Conservation (phyloP, 1,284 basidiomycete genomes). For the Naganishia albida region DNA sequence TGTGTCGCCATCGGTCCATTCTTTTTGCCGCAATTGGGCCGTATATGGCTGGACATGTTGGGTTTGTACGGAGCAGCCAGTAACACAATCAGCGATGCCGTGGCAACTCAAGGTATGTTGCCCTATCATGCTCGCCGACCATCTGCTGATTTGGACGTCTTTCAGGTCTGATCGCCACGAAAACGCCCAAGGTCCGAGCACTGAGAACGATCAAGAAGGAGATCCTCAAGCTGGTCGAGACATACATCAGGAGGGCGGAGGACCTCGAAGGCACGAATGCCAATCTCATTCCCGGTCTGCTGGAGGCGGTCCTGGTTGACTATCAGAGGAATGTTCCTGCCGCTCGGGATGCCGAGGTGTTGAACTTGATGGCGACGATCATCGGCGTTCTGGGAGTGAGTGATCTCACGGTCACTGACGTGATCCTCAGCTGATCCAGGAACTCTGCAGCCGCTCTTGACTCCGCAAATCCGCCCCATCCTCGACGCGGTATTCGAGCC, state of each 20-base stretch:
- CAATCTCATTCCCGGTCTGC: slow-evolving; percentile 90
- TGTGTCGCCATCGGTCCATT: slow-evolving; percentile 96
- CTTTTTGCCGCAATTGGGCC: slow-evolving; percentile 93
- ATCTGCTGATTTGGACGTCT: slow-evolving; percentile 12
- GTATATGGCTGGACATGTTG: slow-evolving; percentile 98
- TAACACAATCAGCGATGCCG: slow-evolving; percentile 93
- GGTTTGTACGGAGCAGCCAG: slow-evolving; percentile 97
- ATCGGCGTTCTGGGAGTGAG: slow-evolving; percentile 79
- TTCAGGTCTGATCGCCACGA: slow-evolving; percentile 85
- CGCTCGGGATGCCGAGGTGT: slow-evolving; percentile 93
- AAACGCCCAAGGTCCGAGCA: slow-evolving; percentile 94
- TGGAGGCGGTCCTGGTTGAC: slow-evolving; percentile 96
- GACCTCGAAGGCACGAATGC: slow-evolving; percentile 89
- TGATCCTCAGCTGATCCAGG: too few species aligned
- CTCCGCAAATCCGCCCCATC: slow-evolving; percentile 92
- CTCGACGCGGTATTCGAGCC: slow-evolving; percentile 97
- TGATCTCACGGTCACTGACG: slow-evolving; percentile 38
- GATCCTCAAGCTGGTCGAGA: slow-evolving; percentile 94
- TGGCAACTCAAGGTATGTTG: slow-evolving; percentile 74
- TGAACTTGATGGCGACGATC: slow-evolving; percentile 98
- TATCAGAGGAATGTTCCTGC: slow-evolving; percentile 93
- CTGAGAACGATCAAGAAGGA: slow-evolving; percentile 98
- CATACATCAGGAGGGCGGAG: slow-evolving; percentile 94
- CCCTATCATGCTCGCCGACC: not conserved
- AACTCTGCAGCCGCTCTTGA: slow-evolving; percentile 74